Evolutionary conservation across 1,139 yeast genomes (phyloP).

Genomic region (Protomyces arabidopsidicola): DNA sequence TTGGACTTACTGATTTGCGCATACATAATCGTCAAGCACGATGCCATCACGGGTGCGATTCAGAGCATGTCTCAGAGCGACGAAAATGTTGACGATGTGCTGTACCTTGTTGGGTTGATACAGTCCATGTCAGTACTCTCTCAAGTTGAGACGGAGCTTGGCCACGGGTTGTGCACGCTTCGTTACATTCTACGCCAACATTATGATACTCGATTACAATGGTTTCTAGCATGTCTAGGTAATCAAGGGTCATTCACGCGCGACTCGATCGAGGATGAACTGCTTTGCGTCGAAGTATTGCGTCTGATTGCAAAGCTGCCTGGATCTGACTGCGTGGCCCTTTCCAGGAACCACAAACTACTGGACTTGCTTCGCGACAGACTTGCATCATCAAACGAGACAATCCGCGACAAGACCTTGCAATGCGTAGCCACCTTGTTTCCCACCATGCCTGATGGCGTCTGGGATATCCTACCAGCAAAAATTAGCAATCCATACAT

Average conservation of each 20-base stretch:
- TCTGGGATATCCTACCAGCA: not conserved
- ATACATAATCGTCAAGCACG: not conserved
- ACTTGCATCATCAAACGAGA: not conserved
- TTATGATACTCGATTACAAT: not conserved
- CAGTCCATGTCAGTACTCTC: not conserved
- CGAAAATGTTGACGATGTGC: not conserved
- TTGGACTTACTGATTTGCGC: not conserved
- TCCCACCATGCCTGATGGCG: not conserved
- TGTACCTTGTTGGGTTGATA: not conserved
- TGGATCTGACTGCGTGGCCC: not conserved
- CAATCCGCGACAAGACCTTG: not conserved
- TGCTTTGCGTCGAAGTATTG: not conserved
- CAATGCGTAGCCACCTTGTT: not conserved
- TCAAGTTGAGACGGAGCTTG: not conserved
- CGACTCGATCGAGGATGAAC: not conserved
- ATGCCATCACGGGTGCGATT: not conserved
- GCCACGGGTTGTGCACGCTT: not conserved
- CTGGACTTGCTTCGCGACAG: not conserved
- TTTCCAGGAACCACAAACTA: not conserved
- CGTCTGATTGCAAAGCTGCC: not conserved
- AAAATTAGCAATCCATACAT: not conserved
- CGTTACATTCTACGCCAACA: not conserved
- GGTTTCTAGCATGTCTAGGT: not conserved
- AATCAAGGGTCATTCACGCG: not conserved
- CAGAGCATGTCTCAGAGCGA: not conserved